These are phyloP conservation scores for Plasmodium blacklocki DNA, from an alignment of 169 alveolate genomes.

Conservation along the genomic window DNA sequence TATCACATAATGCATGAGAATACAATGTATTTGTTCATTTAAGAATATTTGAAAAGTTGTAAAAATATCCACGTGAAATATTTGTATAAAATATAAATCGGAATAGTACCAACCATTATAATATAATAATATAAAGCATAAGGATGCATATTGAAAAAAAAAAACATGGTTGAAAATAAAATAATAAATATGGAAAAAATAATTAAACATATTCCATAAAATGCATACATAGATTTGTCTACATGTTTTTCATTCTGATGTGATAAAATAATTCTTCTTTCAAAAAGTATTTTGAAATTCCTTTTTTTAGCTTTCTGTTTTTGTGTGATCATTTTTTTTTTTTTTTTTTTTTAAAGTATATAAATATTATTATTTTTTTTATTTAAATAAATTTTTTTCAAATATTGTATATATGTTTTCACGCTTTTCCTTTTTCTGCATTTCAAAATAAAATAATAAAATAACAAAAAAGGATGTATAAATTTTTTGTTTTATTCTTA, in stretches of 20 bases:
- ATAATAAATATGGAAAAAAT: slow-evolving; percentile 19
- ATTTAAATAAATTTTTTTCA: slow-evolving; percentile 65
- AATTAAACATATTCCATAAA: slow-evolving; percentile 70
- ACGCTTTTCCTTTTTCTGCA: slow-evolving; percentile 74
- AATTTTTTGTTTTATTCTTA: neutral
- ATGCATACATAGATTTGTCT: slow-evolving; percentile 52
- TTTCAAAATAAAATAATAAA: neutral
- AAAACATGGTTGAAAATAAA: slow-evolving; percentile 41
- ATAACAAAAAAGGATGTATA: neutral
- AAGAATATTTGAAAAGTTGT: slow-evolving; percentile 69
- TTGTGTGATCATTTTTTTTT: slow-evolving; percentile 28
- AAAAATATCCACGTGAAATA: slow-evolving; percentile 69
- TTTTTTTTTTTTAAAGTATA: neutral
- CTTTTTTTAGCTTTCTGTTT: slow-evolving; percentile 41
- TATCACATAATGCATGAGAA: neutral
- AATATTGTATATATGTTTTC: slow-evolving; percentile 56
- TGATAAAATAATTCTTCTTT: slow-evolving; percentile 65
- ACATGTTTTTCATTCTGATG: slow-evolving; percentile 37
- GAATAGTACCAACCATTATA: slow-evolving; percentile 62
- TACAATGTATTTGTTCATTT: neutral
- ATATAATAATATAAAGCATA: slow-evolving; percentile 58
- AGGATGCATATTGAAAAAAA: slow-evolving; percentile 76
- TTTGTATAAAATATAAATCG: slow-evolving; percentile 49
- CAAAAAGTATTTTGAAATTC: slow-evolving; percentile 66
- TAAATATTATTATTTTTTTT: neutral